Conservation (phyloP, 2,329 filamentous ascomycete genomes). For the Botrytis hyacinthi region DNA sequence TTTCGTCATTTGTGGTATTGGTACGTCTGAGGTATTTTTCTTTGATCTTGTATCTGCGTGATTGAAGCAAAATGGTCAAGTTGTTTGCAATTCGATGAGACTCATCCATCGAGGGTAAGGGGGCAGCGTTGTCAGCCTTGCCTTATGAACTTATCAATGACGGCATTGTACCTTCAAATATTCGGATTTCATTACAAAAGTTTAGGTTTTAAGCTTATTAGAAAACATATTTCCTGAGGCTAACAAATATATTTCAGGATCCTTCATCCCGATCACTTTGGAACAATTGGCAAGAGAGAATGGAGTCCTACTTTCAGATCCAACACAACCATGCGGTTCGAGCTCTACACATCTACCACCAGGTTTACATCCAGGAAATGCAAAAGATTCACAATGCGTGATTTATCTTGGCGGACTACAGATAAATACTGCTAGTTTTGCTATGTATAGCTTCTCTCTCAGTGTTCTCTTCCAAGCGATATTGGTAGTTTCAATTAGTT, state of each 20-base stretch:
- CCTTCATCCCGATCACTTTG: slow-evolving; percentile 92
- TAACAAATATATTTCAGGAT: slow-evolving; percentile 53
- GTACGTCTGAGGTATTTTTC: slow-evolving; percentile 49
- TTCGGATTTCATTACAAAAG: slow-evolving; percentile 13
- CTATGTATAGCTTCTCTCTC: slow-evolving; percentile 96
- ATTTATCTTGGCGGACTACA: slow-evolving; percentile 78
- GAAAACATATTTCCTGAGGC: background rate
- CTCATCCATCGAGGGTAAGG: background rate
- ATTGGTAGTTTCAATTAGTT: slow-evolving; percentile 93
- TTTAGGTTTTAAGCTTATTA: slow-evolving; percentile 10
- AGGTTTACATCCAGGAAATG: slow-evolving; percentile 21
- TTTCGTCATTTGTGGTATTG: slow-evolving; percentile 86
- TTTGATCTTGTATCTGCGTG: background rate
- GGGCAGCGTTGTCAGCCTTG: background rate
- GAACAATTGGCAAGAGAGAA: slow-evolving; percentile 92
- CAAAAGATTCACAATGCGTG: slow-evolving; percentile 66
- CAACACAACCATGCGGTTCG: slow-evolving; percentile 66
- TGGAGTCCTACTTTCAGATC: slow-evolving; percentile 80
- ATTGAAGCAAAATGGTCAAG: background rate
- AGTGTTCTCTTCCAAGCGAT: slow-evolving; percentile 87
- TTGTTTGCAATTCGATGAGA: slow-evolving; percentile 10
- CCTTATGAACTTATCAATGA: slow-evolving; percentile 2
- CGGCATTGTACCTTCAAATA: slow-evolving; percentile 15
- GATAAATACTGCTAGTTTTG: slow-evolving; percentile 94
- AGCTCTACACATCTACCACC: slow-evolving; percentile 30